Evolutionary conservation across 2,329 filamentous ascomycete genomes (phyloP).

Genomic region (Trichoderma cornu-damae): DNA sequence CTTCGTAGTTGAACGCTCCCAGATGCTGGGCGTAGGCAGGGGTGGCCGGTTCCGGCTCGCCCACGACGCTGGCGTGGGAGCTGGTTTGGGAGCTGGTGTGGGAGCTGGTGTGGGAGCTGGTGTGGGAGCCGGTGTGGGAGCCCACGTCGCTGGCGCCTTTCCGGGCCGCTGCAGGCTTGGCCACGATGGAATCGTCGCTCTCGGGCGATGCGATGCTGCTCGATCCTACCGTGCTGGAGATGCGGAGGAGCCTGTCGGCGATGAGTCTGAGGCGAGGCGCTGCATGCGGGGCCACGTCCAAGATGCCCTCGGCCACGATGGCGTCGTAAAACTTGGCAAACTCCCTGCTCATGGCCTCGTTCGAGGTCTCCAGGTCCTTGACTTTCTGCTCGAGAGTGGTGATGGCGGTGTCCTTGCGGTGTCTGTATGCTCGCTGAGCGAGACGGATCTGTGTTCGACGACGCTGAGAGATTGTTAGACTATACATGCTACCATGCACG

Average conservation of each 20-base stretch:
- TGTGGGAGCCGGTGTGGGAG: neutral
- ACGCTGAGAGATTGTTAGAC: conserved; percentile 46
- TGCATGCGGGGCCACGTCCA: conserved; percentile 53
- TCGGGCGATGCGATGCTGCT: conserved; percentile 23
- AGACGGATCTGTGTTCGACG: conserved; percentile 82
- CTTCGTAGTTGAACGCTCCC: conserved; percentile 36
- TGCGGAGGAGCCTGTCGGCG: conserved; percentile 53
- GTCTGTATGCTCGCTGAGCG: conserved; percentile 78
- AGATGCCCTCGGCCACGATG: conserved; percentile 51
- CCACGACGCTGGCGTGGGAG: neutral
- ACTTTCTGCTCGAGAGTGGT: conserved; percentile 66
- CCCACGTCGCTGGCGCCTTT: conserved; percentile 12
- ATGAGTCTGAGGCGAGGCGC: conserved; percentile 52
- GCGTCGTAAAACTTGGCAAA: conserved; percentile 65
- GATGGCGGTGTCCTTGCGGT: conserved; percentile 79
- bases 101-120: too few species aligned
- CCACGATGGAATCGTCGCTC: conserved; percentile 11
- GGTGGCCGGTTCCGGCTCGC: neutral
- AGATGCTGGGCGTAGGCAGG: neutral
- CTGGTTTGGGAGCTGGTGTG: too few species aligned
- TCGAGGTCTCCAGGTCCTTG: conserved; percentile 59
- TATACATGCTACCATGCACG: neutral
- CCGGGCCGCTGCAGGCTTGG: conserved; percentile 4
- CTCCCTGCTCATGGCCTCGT: conserved; percentile 67
- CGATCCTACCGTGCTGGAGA: conserved; percentile 45